phyloP scores from a whole-genome alignment of 768 basidiomycete genomes.

The Boletus rufocinnamomeus region DNA sequence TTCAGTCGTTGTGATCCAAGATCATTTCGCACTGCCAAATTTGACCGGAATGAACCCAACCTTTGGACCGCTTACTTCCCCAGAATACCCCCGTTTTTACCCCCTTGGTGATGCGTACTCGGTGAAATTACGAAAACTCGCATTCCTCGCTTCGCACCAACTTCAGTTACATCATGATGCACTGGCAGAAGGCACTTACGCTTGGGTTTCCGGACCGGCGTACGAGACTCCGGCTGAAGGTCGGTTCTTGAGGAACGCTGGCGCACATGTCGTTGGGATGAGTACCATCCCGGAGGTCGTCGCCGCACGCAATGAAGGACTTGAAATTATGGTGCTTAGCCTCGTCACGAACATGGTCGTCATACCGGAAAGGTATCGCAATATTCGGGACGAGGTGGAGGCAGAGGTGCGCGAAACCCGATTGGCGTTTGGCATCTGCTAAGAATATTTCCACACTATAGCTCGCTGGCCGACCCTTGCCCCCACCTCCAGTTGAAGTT shows the following conservation, averaged over 20 bases:
- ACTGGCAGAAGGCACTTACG: constrained; percentile 81
- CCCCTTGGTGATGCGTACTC: constrained; percentile 87
- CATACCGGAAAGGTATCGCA: constrained; percentile 63
- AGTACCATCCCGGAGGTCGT: constrained; percentile 90
- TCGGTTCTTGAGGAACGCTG: constrained; percentile 66
- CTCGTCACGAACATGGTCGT: constrained; percentile 87
- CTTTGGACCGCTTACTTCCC: constrained; percentile 66
- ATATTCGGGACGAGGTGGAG: constrained; percentile 72
- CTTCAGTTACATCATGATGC: constrained; percentile 55
- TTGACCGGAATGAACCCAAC: constrained; percentile 78
- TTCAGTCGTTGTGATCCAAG: constrained; percentile 79
- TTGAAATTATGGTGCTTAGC: constrained; percentile 78
- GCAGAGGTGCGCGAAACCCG: constrained; percentile 57
- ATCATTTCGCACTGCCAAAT: constrained; percentile 82
- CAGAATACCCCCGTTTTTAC: constrained; percentile 70
- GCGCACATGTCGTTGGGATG: constrained; percentile 94
- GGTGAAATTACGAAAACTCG: constrained; percentile 62
- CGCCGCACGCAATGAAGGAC: constrained; percentile 71
- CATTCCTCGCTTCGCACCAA: constrained; percentile 69
- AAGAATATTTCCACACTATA: constrained; percentile 29
- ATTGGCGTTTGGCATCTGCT: background rate
- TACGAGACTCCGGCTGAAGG: constrained; percentile 92
- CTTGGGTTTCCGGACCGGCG: constrained; percentile 89
- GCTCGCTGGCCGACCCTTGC: constrained; percentile 60
- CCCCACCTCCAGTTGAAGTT: constrained; percentile 41